Base-by-base conservation (phyloP, 1,284 basidiomycete species). In the Sparassis latifolia region DNA sequence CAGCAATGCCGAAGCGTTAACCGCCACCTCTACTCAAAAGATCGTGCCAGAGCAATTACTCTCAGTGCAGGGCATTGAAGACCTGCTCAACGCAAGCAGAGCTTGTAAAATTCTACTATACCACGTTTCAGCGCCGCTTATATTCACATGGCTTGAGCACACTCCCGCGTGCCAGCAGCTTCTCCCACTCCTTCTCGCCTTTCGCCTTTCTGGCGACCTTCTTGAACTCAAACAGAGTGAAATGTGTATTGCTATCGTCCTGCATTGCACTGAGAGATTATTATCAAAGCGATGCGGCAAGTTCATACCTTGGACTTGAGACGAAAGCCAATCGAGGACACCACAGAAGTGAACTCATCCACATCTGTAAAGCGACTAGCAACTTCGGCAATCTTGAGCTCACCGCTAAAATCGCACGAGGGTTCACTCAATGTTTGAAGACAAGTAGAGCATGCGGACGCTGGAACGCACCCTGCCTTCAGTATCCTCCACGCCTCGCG, bases 311-410 rank as follows among this genome's bases (percentile, higher is more conserved):
- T 90, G 12, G 74, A 76, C 51, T 77, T 76, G 29, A 93, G 72
- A 45, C 78, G 75, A 72, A 98, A 97, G 2, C 97, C 97, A 49
- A 94, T 76, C 2, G 82, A 80, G 38, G 68, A 66, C 32, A 99
- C 71, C 38, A 94, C 69, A 9, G 77, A 75, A 40, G 81, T 74
- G 62, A 99, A 99, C n/a, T 78, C 77, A 30, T 89, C 81, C 4
- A 85, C 71, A 50, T 83, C 78, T 4, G 79, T 77, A 61, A 97
- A 89, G 10, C 94, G 82, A 61, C 92, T 95, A 0, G 89, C 82
- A n/a, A 99, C 97, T 70, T 99, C 97, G 3, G 97, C 96, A 50
- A 99, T 83, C 67, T 90, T 88, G 44, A 98, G 75, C 60, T 89
- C 82, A 6, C 94, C 95, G 27, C 92, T 96, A 58, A 33, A 47